Evolutionary conservation across 176 grass and related monocot genomes (phyloP).

Genomic region (Zoysia pacifica): DNA sequence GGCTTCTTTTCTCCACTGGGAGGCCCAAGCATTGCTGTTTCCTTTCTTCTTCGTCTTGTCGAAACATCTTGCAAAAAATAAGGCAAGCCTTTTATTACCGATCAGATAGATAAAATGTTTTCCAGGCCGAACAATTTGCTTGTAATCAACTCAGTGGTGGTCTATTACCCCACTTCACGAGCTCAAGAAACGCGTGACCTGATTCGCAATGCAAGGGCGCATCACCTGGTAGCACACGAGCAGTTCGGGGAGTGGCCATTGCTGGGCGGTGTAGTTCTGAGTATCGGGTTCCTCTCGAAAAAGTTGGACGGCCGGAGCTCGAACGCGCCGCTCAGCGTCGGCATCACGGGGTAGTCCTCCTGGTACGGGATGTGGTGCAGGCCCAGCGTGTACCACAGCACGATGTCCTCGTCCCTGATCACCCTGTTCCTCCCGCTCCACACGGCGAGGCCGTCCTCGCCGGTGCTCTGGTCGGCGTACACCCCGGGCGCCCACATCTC

Average conservation of each 20-base stretch:
- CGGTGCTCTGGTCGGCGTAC: constrained; percentile 75
- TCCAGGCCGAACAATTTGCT: neutral
- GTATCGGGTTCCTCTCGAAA: constrained; percentile 77
- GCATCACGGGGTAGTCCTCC: constrained; percentile 93
- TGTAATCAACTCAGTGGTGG: neutral
- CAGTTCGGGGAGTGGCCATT: neutral
- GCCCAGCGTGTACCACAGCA: constrained; percentile 81
- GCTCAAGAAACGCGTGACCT: neutral
- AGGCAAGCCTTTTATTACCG: neutral
- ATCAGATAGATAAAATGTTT: neutral
- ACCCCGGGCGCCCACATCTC: constrained; percentile 85
- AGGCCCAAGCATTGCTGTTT: neutral
- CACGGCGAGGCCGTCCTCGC: constrained; percentile 55
- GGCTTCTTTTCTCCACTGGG: neutral
- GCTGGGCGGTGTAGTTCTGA: constrained; percentile 7
- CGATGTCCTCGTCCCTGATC: constrained; percentile 65
- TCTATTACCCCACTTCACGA: neutral
- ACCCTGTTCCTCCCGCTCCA: constrained; percentile 58
- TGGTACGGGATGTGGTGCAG: constrained; percentile 82
- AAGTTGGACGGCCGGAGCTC: constrained; percentile 85
- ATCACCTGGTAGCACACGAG: constrained; percentile 22
- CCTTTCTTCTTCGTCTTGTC: neutral
- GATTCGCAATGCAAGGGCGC: neutral
- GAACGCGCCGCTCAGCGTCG: constrained; percentile 59
- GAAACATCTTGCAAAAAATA: neutral